Evolutionary conservation across 2,329 filamentous ascomycete genomes (phyloP).

Genomic region (Sclerotinia sclerotiorum): DNA sequence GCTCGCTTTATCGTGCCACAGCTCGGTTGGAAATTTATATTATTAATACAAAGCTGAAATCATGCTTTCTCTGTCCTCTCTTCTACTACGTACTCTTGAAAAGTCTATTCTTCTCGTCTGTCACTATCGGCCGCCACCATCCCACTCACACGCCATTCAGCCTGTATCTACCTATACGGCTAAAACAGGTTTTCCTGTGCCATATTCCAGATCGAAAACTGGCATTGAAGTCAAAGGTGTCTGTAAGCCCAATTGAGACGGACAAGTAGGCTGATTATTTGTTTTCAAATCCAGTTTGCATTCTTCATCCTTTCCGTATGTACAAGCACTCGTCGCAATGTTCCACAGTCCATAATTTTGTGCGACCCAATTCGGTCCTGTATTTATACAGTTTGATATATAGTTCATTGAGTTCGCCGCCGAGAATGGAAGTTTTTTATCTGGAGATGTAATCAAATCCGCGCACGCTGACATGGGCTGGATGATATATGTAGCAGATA

Average conservation of each 20-base stretch:
- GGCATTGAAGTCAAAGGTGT: slow-evolving; percentile 2
- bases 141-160: background rate
- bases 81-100: background rate
- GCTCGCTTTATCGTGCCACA: too few relatives aligned
- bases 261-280: background rate
- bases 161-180: background rate
- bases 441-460: slow-evolving; percentile 9
- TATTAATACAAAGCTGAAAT: background rate
- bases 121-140: background rate
- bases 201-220: background rate
- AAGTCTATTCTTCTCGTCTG: background rate
- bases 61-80: background rate
- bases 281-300: slow-evolving; percentile 2
- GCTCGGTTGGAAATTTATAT: too few relatives aligned
- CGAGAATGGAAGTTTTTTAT: slow-evolving; percentile 1
- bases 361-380: background rate
- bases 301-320: slow-evolving; percentile 5
- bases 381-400: background rate
- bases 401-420: slow-evolving; percentile 6
- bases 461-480: slow-evolving; percentile 12
- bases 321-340: background rate
- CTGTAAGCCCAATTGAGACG: background rate
- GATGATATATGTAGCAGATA: background rate
- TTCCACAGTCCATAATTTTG: slow-evolving; percentile 4
- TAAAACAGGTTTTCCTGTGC: background rate